These are phyloP conservation scores for Moniliella sp. DNA, from an alignment of 1,284 basidiomycete genomes.

Conservation along the genomic window DNA sequence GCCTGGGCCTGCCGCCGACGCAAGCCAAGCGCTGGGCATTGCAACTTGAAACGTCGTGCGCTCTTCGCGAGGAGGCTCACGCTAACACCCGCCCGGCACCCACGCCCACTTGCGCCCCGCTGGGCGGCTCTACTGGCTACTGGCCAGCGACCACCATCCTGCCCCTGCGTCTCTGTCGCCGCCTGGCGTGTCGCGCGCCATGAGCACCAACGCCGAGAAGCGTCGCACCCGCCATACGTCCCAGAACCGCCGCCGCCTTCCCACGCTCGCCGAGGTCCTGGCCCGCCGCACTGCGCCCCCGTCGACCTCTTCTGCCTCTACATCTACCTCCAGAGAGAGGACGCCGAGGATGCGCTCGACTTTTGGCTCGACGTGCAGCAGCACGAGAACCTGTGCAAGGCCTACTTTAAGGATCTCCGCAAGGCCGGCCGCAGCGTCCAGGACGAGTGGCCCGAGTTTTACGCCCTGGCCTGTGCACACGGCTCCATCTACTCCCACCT, in stretches of 20 bases:
- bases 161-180: no score
- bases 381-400: slow-evolving; percentile 90
- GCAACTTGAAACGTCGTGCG: no score
- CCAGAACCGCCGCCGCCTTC: slow-evolving; percentile 28
- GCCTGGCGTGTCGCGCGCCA: no score
- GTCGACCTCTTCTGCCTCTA: slow-evolving; percentile 98
- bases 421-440: slow-evolving; percentile 73
- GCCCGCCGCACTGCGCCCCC: slow-evolving; percentile 48
- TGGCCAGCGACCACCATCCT: no score
- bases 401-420: slow-evolving; percentile 91
- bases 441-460: slow-evolving; percentile 93
- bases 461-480: slow-evolving; percentile 44
- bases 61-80: no score
- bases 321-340: slow-evolving; percentile 47
- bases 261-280: slow-evolving; percentile 34
- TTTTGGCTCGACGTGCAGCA: slow-evolving; percentile 98
- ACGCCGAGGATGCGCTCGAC: slow-evolving; percentile 79
- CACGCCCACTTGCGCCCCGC: no score
- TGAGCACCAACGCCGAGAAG: no score
- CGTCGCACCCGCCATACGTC: no score
- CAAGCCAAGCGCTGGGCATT: no score
- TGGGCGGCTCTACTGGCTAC: no score
- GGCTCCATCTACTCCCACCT: slow-evolving; percentile 76
- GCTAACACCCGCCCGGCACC: no score
- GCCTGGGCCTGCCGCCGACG: no score